These are phyloP conservation scores for Fusarium sulawesiense DNA, from an alignment of 2,329 filamentous ascomycete genomes.

Conservation along the genomic window DNA sequence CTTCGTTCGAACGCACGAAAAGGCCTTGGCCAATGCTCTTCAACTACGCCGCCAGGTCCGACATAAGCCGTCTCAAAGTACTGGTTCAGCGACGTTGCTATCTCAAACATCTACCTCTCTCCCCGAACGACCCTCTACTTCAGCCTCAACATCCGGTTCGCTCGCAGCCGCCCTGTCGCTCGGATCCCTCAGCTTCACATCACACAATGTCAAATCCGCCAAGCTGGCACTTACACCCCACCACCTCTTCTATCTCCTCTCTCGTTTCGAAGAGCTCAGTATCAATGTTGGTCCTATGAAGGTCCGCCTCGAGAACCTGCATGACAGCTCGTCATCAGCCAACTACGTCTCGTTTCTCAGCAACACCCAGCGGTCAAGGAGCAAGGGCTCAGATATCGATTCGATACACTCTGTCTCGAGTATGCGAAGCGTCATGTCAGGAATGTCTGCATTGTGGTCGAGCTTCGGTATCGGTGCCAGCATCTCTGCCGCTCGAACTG, in stretches of 20 bases:
- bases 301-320: conserved; percentile 91
- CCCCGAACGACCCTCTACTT: conserved; percentile 71
- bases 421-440: conserved; percentile 96
- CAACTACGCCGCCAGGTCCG: conserved; percentile 83
- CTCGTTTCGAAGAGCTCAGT: conserved; percentile 90
- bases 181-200: conserved; percentile 85
- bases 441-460: conserved; percentile 93
- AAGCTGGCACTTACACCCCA: conserved; percentile 95
- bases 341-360: conserved; percentile 97
- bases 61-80: conserved; percentile 75
- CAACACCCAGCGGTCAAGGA: conserved; percentile 79
- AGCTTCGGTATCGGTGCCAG: conserved; percentile 85
- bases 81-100: conserved; percentile 66
- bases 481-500: conserved; percentile 82
- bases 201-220: conserved; percentile 85
- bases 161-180: conserved; percentile 89
- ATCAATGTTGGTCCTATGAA: conserved; percentile 97
- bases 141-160: conserved; percentile 76
- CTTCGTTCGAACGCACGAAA: conserved; percentile 97
- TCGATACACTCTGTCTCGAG: conserved; percentile 97
- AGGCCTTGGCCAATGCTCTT: conserved; percentile 93
- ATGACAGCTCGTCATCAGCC: conserved; percentile 84
- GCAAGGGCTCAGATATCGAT: conserved; percentile 82
- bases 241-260: conserved; percentile 95
- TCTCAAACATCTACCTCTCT: conserved; percentile 66